Conservation (phyloP, 2,329 filamentous ascomycete species). For the Ceratocystis destructans region DNA sequence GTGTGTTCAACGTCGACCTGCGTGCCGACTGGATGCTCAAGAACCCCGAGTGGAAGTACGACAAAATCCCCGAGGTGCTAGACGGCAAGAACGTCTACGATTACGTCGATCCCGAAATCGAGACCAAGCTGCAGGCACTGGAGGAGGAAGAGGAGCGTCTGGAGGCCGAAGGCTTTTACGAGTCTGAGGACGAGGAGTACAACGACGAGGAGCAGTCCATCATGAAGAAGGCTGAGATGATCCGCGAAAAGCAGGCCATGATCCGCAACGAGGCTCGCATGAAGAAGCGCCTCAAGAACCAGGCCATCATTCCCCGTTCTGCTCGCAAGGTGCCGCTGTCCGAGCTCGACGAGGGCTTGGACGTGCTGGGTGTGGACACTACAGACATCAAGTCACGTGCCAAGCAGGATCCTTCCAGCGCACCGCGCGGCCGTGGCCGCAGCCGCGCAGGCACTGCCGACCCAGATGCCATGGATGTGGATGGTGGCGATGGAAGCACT, state of each 20-base stretch:
- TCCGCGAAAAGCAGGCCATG: conserved; percentile 83
- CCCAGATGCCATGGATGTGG: conserved; percentile 63
- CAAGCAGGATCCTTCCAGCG: conserved; percentile 44
- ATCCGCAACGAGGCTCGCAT: conserved; percentile 91
- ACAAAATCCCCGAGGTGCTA: conserved; percentile 86
- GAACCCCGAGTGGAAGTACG: conserved; percentile 87
- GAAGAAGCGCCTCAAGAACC: conserved; percentile 95
- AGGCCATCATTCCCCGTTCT: conserved; percentile 78
- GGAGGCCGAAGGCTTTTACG: conserved; percentile 85
- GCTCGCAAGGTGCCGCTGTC: conserved; percentile 68
- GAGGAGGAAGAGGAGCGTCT: conserved; percentile 93
- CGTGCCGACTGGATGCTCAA: conserved; percentile 78
- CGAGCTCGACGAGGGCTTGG: conserved; percentile 74
- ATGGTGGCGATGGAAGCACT: conserved; percentile 29
- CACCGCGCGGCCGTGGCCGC: conserved; percentile 55
- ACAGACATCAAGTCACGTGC: conserved; percentile 60
- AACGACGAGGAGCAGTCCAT: conserved; percentile 82
- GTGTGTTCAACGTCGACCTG: conserved; percentile 90
- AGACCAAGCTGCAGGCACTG: conserved; percentile 75
- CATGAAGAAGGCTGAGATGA: conserved; percentile 81
- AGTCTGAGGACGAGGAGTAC: conserved; percentile 67
- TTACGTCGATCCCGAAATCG: conserved; percentile 93
- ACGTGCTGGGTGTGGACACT: conserved; percentile 74
- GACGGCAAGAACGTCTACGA: conserved; percentile 97
- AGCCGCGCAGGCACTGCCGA: conserved; percentile 49